These are phyloP conservation scores for Poa annua DNA, from an alignment of 176 grass and related monocot genomes.

Conservation along the genomic window DNA sequence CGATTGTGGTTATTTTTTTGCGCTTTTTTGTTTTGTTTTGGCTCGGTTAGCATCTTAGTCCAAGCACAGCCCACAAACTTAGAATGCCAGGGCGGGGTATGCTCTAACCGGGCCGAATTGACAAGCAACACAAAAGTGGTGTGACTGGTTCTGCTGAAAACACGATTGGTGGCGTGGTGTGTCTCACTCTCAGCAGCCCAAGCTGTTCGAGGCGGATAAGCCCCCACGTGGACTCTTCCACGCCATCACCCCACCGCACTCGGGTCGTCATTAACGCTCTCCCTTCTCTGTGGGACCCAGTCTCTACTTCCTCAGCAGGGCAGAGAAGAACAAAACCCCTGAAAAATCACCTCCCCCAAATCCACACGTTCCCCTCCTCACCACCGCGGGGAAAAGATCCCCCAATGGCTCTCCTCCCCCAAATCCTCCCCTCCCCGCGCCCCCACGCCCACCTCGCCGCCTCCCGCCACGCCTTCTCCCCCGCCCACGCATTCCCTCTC, in stretches of 20 bases:
- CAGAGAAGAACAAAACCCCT: conserved; percentile 21
- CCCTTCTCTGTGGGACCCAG: conserved; percentile 22
- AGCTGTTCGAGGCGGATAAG: conserved; percentile 44
- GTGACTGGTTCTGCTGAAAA: too few relatives aligned
- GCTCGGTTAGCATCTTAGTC: too few relatives aligned
- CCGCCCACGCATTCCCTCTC: conserved; percentile 45
- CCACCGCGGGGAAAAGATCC: conserved; percentile 24
- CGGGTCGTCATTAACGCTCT: not conserved
- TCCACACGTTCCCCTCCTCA: conserved; percentile 40
- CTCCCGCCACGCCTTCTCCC: conserved; percentile 14
- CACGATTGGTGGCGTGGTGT: too few relatives aligned
- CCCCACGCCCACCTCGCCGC: conserved; percentile 32
- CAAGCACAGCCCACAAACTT: too few relatives aligned
- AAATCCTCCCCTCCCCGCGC: conserved; percentile 61
- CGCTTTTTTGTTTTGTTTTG: too few relatives aligned
- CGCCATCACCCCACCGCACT: conserved; percentile 34
- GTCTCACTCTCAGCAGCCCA: not conserved
- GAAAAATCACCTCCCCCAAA: conserved; percentile 39
- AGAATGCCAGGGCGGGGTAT: too few relatives aligned
- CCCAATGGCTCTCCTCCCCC: conserved; percentile 71
- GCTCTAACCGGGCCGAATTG: too few relatives aligned
- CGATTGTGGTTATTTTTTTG: too few relatives aligned
- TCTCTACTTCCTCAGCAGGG: not conserved
- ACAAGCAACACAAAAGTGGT: too few relatives aligned
- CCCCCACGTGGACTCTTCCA: conserved; percentile 50